phyloP scores from a whole-genome alignment of 345 rosid species.

The Erodium maritimum region DNA sequence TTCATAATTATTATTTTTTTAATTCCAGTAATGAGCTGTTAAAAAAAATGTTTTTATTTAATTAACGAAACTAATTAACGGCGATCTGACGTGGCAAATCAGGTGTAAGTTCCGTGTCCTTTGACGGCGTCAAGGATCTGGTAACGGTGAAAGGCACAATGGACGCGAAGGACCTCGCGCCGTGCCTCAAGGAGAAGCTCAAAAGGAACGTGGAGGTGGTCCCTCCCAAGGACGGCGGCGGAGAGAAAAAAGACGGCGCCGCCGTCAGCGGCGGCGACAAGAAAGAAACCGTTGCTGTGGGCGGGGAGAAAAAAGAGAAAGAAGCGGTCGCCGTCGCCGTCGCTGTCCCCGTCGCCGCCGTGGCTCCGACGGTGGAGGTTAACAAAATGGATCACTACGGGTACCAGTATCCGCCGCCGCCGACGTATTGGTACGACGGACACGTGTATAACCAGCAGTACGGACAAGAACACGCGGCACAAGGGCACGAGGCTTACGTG shows the following conservation, averaged over 20 bases:
- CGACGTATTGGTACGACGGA: slow-evolving; percentile 36
- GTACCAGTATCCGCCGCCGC: slow-evolving; percentile 5
- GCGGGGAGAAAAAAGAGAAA: too few species aligned
- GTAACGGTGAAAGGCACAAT: slow-evolving; percentile 8
- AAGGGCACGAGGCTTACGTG: slow-evolving; percentile 4
- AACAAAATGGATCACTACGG: slow-evolving; percentile 22
- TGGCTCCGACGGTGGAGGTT: slow-evolving; percentile 14
- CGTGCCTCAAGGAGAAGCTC: slow-evolving; percentile 1
- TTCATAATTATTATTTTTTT: neutral
- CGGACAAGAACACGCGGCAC: slow-evolving; percentile 10
- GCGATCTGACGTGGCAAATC: neutral
- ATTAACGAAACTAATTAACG: too few species aligned
- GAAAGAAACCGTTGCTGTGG: too few species aligned
- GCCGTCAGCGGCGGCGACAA: too few species aligned
- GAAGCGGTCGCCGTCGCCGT: too few species aligned
- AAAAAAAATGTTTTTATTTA: too few species aligned
- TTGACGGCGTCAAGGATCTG: slow-evolving; percentile 2
- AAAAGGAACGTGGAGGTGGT: slow-evolving; percentile 4
- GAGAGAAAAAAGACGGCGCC: too few species aligned
- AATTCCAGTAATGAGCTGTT: too few species aligned
- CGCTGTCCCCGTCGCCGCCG: neutral
- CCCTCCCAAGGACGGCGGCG: too few species aligned
- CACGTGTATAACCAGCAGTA: slow-evolving; percentile 25
- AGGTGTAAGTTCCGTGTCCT: slow-evolving; percentile 6
- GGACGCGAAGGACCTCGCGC: slow-evolving; percentile 2